Evolutionary conservation across 768 basidiomycete species (phyloP).

Genomic region (Tricholoma furcatifolium): DNA sequence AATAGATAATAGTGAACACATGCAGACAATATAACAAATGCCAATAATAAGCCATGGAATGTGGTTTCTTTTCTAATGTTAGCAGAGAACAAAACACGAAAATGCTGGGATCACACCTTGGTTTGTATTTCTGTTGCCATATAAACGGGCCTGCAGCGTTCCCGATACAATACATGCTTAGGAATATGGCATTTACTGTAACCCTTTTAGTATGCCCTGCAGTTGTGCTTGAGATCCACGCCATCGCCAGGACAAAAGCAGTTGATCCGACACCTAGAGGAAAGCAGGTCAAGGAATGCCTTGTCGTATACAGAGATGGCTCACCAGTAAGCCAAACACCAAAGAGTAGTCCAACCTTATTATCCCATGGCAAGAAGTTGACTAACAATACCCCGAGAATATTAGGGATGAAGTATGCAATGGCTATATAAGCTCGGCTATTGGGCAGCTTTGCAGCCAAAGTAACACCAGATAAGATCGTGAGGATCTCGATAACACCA

Average conservation of each 20-base stretch:
- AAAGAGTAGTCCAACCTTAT: constrained; percentile 66
- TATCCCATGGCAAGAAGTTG: constrained; percentile 63
- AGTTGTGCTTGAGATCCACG: constrained; percentile 66
- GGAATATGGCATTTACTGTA: constrained; percentile 70
- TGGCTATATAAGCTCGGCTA: constrained; percentile 58
- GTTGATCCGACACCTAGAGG: constrained; percentile 18
- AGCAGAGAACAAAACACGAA: background rate
- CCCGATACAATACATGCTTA: constrained; percentile 63
- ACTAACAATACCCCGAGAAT: constrained; percentile 61
- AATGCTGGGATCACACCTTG: constrained; percentile 39
- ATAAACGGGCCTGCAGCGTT: constrained; percentile 73
- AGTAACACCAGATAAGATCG: constrained; percentile 64
- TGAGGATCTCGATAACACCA: constrained; percentile 64
- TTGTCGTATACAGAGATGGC: background rate
- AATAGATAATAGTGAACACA: constrained; percentile 44
- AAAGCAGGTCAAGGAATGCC: background rate
- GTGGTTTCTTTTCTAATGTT: constrained; percentile 46
- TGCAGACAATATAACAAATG: constrained; percentile 56
- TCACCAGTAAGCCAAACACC: constrained; percentile 53
- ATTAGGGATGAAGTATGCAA: constrained; percentile 62
- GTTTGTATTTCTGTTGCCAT: constrained; percentile 70
- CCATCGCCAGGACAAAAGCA: constrained; percentile 57
- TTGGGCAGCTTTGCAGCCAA: constrained; percentile 57
- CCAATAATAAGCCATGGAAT: constrained; percentile 80
- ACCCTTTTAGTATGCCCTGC: constrained; percentile 74